A percentile compares a stretch with the other conserved stretches of the same genome.
Conservation (phyloP, 257 asterid species). For the Gentiana macrophylla region DNA sequence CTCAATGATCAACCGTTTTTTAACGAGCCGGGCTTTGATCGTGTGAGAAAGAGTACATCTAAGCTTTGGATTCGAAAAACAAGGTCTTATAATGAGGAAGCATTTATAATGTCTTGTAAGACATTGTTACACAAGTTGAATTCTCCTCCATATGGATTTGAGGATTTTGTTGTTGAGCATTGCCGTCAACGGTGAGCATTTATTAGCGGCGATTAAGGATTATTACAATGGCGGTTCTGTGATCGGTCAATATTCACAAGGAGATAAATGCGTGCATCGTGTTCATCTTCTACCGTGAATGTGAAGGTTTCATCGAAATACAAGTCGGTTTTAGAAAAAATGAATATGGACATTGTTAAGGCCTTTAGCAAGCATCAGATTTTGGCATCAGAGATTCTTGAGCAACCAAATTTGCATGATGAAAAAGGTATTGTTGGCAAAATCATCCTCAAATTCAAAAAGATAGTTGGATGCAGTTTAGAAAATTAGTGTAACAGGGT, state of each 20-base stretch:
- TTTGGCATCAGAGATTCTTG: too few species aligned
- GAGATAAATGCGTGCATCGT: too few species aligned
- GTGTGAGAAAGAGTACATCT: not conserved
- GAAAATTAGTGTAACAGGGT: too few species aligned
- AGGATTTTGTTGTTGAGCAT: constrained; percentile 25
- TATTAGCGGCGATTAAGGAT: constrained; percentile 22
- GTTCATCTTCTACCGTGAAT: not conserved
- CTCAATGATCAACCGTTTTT: constrained; percentile 46
- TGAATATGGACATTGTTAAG: too few species aligned
- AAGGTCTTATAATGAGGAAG: constrained; percentile 25
- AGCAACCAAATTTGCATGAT: too few species aligned
- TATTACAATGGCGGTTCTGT: constrained; percentile 18
- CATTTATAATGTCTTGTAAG: constrained; percentile 29
- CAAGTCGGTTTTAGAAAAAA: too few species aligned
- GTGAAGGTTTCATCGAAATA: too few species aligned
- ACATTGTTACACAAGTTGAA: constrained; percentile 23
- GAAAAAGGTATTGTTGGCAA: too few species aligned
- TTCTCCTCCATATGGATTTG: constrained; percentile 38
- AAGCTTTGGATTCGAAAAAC: constrained; percentile 8
- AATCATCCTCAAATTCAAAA: too few species aligned
- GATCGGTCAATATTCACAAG: constrained; percentile 16
- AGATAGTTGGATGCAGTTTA: too few species aligned
- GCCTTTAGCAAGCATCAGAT: too few species aligned
- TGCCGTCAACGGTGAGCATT: constrained; percentile 16
- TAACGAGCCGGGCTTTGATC: constrained; percentile 36